These are phyloP conservation scores for Striga hermonthica DNA, from an alignment of 305 asterid species.

Conservation along the genomic window DNA sequence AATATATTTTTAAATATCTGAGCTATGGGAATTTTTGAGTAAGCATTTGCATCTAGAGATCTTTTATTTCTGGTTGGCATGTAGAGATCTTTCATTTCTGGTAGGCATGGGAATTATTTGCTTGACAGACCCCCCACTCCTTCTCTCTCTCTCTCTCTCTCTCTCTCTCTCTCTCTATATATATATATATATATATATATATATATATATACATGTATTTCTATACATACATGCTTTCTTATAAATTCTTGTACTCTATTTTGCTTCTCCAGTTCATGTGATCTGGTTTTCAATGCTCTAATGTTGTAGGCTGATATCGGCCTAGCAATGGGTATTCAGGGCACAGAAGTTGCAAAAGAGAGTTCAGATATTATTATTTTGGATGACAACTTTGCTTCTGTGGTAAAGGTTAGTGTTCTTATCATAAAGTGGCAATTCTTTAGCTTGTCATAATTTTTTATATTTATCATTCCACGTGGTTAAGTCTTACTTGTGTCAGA, in stretches of 20 bases:
- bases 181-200: no score
- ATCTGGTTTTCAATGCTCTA: conserved; percentile 23
- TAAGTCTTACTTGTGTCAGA: no score
- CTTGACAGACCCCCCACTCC: not conserved
- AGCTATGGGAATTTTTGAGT: not conserved
- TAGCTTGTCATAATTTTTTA: not conserved
- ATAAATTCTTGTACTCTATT: not conserved
- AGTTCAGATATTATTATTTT: conserved; percentile 90
- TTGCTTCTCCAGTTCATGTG: conserved; percentile 22
- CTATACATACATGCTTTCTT: not conserved
- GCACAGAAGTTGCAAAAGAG: conserved; percentile 98
- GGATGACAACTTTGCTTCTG: conserved; percentile 92
- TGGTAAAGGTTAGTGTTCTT: conserved; percentile 73
- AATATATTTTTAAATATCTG: not conserved
- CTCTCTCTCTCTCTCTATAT: no score
- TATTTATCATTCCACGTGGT: no score
- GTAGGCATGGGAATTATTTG: not conserved
- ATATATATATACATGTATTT: no score
- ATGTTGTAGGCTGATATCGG: conserved; percentile 88
- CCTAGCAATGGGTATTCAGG: conserved; percentile 96
- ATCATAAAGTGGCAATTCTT: not conserved
- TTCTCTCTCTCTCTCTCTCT: not conserved
- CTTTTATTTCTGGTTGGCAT: not conserved
- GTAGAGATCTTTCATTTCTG: not conserved
- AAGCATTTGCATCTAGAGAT: conserved; percentile 16